These are phyloP conservation scores for Bruguiera sexangula DNA, from an alignment of 345 rosid species.

Conservation along the genomic window DNA sequence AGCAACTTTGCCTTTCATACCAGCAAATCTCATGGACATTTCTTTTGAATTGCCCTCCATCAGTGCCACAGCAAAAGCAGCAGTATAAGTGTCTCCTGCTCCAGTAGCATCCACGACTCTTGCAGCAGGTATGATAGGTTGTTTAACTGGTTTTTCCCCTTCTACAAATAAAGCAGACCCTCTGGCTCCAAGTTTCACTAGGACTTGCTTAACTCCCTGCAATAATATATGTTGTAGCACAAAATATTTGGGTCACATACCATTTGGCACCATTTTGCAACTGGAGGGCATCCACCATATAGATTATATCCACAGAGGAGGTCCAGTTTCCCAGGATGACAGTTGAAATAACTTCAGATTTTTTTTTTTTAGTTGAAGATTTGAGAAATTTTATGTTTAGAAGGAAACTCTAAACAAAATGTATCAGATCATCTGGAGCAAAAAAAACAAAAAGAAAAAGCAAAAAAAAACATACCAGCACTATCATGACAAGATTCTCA, in stretches of 20 bases:
- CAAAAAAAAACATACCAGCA: too few relatives aligned
- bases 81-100: slow-evolving; percentile 96
- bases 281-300: not conserved
- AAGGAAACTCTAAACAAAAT: too few relatives aligned
- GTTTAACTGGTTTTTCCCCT: slow-evolving; percentile 66
- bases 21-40: slow-evolving; percentile 86
- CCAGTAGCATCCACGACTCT: slow-evolving; percentile 90
- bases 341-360: too few relatives aligned
- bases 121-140: slow-evolving; percentile 64
- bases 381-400: too few relatives aligned
- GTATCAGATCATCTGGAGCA: too few relatives aligned
- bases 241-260: not conserved
- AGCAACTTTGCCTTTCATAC: slow-evolving; percentile 29
- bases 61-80: slow-evolving; percentile 91
- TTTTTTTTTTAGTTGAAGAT: too few relatives aligned
- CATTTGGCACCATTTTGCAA: not conserved
- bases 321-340: not conserved
- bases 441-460: too few relatives aligned
- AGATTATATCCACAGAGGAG: not conserved
- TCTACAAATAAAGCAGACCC: slow-evolving; percentile 81
- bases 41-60: slow-evolving; percentile 74
- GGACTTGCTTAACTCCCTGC: slow-evolving; percentile 84
- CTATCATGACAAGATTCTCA: too few relatives aligned
- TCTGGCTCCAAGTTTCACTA: slow-evolving; percentile 84
- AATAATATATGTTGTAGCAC: slow-evolving; percentile 5